These are phyloP conservation scores for Pachysandra terminalis DNA, from an alignment of 164 flowering plant genomes.

Conservation along the genomic window DNA sequence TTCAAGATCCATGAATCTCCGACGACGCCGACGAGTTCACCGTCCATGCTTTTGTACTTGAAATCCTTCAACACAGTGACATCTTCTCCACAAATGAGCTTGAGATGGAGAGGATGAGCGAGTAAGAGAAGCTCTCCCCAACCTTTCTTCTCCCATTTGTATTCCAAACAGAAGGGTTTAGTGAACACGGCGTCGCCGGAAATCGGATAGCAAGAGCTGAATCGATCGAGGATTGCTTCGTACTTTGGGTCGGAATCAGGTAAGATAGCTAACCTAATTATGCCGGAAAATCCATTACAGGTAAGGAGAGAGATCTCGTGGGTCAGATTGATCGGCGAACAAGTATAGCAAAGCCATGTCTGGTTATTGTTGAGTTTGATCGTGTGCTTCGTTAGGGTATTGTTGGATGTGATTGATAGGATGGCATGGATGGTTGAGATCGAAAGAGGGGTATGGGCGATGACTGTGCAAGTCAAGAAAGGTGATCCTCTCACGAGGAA, in stretches of 20 bases:
- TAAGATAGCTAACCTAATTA: slow-evolving; percentile 61
- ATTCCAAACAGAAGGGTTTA: slow-evolving; percentile 61
- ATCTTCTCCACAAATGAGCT: slow-evolving; percentile 29
- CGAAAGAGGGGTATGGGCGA: slow-evolving; percentile 25
- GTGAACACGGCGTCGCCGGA: slow-evolving; percentile 60
- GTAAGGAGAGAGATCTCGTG: slow-evolving; percentile 36
- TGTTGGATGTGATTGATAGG: slow-evolving; percentile 37
- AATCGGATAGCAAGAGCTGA: slow-evolving; percentile 70
- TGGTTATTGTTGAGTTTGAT: slow-evolving; percentile 66
- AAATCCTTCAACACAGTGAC: slow-evolving; percentile 51
- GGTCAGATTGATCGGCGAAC: slow-evolving; percentile 50
- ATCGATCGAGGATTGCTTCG: slow-evolving; percentile 61
- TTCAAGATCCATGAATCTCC: slow-evolving; percentile 76
- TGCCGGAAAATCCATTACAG: slow-evolving; percentile 50
- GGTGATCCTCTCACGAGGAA: slow-evolving; percentile 93
- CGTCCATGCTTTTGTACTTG: slow-evolving; percentile 78
- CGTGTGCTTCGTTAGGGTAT: slow-evolving; percentile 45
- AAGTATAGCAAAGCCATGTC: slow-evolving; percentile 78
- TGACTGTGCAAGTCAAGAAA: slow-evolving; percentile 50
- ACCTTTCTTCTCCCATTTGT: slow-evolving; percentile 81
- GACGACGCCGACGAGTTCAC: slow-evolving; percentile 92
- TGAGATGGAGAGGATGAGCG: slow-evolving; percentile 81
- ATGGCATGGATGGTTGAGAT: slow-evolving; percentile 68
- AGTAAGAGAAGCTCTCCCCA: slow-evolving; percentile 82
- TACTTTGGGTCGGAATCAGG: slow-evolving; percentile 35